These are phyloP conservation scores for Ascochyta clinopodiicola DNA, from an alignment of 2,329 filamentous ascomycete genomes.

Conservation along the genomic window DNA sequence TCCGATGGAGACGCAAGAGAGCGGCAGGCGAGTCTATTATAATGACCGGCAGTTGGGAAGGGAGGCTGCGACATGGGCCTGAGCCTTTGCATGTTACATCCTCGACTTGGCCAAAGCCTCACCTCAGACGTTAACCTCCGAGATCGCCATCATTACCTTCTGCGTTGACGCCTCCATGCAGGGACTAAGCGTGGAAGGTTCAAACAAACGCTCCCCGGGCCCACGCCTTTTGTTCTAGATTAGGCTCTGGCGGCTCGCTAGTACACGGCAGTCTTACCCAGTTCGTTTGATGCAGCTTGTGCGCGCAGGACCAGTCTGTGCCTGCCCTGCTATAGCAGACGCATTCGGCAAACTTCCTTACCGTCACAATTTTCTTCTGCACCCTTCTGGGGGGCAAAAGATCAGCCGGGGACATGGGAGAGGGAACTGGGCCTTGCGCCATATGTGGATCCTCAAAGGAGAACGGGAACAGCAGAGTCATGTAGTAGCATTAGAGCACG, in stretches of 20 bases:
- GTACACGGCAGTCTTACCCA: slow-evolving; percentile 4
- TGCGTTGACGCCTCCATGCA: slow-evolving; percentile 2
- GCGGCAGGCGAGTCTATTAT: background rate
- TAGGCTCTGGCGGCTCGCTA: slow-evolving; percentile 2
- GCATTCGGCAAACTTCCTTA: slow-evolving; percentile 10
- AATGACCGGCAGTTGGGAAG: slow-evolving; percentile 5
- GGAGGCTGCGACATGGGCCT: slow-evolving; percentile 3
- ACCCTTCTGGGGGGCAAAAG: slow-evolving; percentile 5
- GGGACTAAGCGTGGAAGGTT: background rate
- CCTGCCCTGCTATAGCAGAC: slow-evolving; percentile 5
- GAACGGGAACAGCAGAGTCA: slow-evolving; percentile 15
- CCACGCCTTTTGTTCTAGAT: slow-evolving; percentile 8
- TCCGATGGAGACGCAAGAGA: background rate
- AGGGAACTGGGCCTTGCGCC: background rate
- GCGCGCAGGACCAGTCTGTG: background rate
- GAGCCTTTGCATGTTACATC: slow-evolving; percentile 11
- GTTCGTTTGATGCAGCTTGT: slow-evolving; percentile 1
- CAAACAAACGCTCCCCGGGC: slow-evolving; percentile 1
- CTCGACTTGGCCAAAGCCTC: background rate
- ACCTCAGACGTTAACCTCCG: background rate
- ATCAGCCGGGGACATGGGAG: slow-evolving; percentile 9
- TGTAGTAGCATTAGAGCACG: slow-evolving; percentile 2
- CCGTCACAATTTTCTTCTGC: slow-evolving; percentile 3
- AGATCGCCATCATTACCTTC: slow-evolving; percentile 9
- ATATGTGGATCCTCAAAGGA: slow-evolving; percentile 12